Base-by-base conservation (phyloP, 805 yeast genomes). In the Metschnikowia continentalis region DNA sequence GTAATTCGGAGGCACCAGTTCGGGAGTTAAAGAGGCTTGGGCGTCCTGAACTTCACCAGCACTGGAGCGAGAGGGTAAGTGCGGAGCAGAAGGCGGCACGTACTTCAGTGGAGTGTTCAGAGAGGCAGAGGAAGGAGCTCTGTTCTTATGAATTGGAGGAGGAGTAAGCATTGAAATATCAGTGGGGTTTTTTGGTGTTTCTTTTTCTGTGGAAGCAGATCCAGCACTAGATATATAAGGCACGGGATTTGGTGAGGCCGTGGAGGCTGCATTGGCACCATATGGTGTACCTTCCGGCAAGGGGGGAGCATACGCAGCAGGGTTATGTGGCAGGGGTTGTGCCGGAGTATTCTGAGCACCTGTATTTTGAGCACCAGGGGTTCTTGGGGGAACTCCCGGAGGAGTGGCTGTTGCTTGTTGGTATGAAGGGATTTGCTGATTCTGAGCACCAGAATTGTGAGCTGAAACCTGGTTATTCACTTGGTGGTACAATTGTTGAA, bases 101-200 rank as follows among this genome's bases (percentile, higher is more conserved):
- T 26, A 20, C 26, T 20, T 20, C 14, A 20, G 8, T 23, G 48
- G 19, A 10, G 32, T 5, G 32, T 11, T n/a, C 11, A 11, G 49
- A 2, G 26, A 17, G 41, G 26, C n/a, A 10, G 32, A 48, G 3
- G 43, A 22, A 10, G 32, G 33, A 15, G 51, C 52, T 22, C 50
- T 37, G 13, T 46, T 64, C 50, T 54, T 66, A 49, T 67, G 77
- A 8, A 70, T 53, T 2, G 77, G 77, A 3, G 78, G 78, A 5
- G 78, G 76, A 0, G 75, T 69, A 56, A 75, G 70, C 35, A 63
- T 54, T 6, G 64, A 56, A 2, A 74, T 68, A 48, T 73, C 77
- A 1, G 72, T 71, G 4, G 66, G 58, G 8, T 68, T 69, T 26
- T 42, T 42, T 22, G 46, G 37, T 15, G 30, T 26, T 26, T 26